A percentile compares a stretch with the other conserved stretches of the same genome.
phyloP scores from a whole-genome alignment of 192 early-diverging fungal species.

The Coemansia sp. region DNA sequence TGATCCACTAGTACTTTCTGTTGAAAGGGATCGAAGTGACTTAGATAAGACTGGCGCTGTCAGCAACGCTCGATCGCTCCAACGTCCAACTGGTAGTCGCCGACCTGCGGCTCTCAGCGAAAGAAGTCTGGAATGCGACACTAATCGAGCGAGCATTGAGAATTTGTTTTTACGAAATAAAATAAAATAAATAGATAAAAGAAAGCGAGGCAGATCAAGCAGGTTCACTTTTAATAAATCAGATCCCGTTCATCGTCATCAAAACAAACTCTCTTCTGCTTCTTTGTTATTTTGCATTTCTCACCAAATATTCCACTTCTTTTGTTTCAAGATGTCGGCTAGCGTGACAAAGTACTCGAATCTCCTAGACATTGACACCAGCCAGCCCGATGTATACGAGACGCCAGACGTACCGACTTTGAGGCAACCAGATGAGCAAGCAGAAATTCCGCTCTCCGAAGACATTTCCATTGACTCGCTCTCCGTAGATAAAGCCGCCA shows the following conservation, averaged over 20 bases:
- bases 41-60: background rate
- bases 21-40: background rate
- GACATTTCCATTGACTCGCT: conserved; percentile 28
- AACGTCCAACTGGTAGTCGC: background rate
- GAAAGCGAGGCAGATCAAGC: background rate
- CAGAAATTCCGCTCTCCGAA: conserved; percentile 26
- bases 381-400: conserved; percentile 83
- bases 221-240: background rate
- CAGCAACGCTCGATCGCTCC: background rate
- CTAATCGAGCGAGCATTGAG: conserved; percentile 4
- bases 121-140: background rate
- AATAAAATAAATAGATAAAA: background rate
- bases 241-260: background rate
- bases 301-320: background rate
- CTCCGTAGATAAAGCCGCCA: conserved; percentile 14
- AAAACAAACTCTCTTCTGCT: background rate
- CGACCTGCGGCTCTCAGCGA: background rate
- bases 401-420: conserved; percentile 62
- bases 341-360: conserved; percentile 71
- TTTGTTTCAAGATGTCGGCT: conserved; percentile 29
- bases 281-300: background rate
- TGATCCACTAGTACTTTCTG: background rate
- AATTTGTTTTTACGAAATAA: background rate
- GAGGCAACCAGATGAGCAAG: conserved; percentile 5
- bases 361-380: conserved; percentile 75